Base-by-base conservation (phyloP, 768 basidiomycete species). In the Boletus rubroflammeus region DNA sequence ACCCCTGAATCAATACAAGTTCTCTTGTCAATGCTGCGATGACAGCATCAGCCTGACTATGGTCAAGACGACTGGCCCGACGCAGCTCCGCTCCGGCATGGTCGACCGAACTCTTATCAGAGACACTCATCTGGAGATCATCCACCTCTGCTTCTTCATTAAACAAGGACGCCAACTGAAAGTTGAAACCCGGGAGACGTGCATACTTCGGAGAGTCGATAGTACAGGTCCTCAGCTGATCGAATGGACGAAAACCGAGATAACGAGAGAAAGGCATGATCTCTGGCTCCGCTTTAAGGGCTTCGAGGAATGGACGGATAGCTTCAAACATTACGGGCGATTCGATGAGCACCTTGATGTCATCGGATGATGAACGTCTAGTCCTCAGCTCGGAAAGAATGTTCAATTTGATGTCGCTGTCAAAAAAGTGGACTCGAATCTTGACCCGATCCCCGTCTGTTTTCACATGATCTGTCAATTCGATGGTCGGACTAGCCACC, bases 1-100 rank as follows among this genome's bases (percentile, higher is more conserved):
- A 88, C 84, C 89, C 90, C 70, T 91, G 88, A 36, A 92, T 85
- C 44, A 91, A 67, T 0, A 80, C 73, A 0, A 90, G 65, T 59
- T 89, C 85, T 46, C 81, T 69, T 0, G 76, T 79, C 34, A 90
- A 64, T 0, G 81, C 73, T 52, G 84, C 79, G 4, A 92, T 65
- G 3, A 91, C 72, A 1, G 89, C 84, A 51, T 88, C 83, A 0
- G 78, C 83, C 63, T 92, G 90, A 65, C 85, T 86, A 0, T 79
- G 73, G 57, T 92, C 90, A 28, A 92, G 73, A 6, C 77, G 71
- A 61, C 84, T 88, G 4, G 70, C 67, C 17, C 61, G 54, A 39
- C 57, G 69, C n/a, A 90, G 66, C 39, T 75, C 72, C 21, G 65
- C 55, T 6, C 81, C 76, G 0, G 81, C 85, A n/a, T 53, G 54